phyloP scores from a whole-genome alignment of 2,329 filamentous ascomycete genomes.

The Arthroderma uncinatum region DNA sequence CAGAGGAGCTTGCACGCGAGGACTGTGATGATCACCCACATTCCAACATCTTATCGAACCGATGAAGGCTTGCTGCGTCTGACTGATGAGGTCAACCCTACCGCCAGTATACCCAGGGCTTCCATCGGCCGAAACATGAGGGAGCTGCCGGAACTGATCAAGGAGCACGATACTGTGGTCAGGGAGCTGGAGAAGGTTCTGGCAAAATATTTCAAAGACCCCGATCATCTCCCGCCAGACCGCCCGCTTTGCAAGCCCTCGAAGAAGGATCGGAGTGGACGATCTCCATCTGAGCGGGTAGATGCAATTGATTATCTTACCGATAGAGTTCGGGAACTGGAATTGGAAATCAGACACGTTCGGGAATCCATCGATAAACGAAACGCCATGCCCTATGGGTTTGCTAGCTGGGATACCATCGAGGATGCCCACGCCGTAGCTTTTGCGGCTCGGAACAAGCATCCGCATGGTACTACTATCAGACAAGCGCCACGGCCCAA shows the following conservation, averaged over 20 bases:
- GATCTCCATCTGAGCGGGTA: conserved; percentile 51
- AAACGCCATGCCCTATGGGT: conserved; percentile 82
- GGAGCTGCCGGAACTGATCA: conserved; percentile 72
- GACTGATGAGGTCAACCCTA: conserved; percentile 67
- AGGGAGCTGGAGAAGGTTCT: conserved; percentile 71
- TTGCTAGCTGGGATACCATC: conserved; percentile 85
- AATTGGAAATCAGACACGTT: conserved; percentile 73
- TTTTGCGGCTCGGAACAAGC: conserved; percentile 67
- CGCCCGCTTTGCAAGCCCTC: conserved; percentile 70
- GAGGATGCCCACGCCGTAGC: conserved; percentile 79
- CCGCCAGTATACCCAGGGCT: conserved; percentile 65
- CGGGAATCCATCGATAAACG: conserved; percentile 73
- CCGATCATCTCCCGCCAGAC: conserved; percentile 61
- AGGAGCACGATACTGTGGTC: conserved; percentile 70
- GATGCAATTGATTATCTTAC: conserved; percentile 93
- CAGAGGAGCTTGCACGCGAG: conserved; percentile 72
- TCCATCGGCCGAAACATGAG: conserved; percentile 87
- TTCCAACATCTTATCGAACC: conserved; percentile 62
- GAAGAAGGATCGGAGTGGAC: conserved; percentile 63
- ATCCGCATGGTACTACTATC: conserved; percentile 66
- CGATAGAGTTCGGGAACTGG: conserved; percentile 68
- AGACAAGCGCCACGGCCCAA: conserved; percentile 72
- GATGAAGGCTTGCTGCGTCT: conserved; percentile 82
- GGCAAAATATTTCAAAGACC: conserved; percentile 83
- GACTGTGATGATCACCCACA: conserved; percentile 55